Conservation (phyloP, 768 basidiomycete species). For the Tulasnella calospora region DNA sequence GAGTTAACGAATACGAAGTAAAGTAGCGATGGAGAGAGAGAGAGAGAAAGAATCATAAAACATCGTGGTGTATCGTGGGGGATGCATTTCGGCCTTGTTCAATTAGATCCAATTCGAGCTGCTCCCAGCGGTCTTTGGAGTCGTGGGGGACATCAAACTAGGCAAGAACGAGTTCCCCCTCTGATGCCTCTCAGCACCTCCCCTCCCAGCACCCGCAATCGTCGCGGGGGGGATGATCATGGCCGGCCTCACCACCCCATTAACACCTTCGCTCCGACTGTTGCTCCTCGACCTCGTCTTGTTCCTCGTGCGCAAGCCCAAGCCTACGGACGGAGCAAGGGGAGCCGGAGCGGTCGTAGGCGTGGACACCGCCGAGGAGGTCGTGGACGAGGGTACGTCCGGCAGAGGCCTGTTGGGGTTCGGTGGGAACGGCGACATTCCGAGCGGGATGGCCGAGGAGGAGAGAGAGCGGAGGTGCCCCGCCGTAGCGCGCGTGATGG, state of each 20-base stretch:
- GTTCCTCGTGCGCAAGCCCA: neutral
- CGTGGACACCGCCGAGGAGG: neutral
- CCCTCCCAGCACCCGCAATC: neutral
- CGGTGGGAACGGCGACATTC: neutral
- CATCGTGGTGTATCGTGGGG: neutral
- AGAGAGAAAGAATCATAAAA: neutral
- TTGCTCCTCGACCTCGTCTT: neutral
- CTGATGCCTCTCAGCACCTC: neutral
- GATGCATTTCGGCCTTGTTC: too few relatives aligned
- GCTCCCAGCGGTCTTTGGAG: neutral
- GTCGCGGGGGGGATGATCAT: neutral
- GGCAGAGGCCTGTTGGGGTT: neutral
- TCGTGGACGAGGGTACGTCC: neutral
- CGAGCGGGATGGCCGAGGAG: neutral
- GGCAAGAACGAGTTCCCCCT: constrained; percentile 1
- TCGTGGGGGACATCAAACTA: constrained; percentile 5
- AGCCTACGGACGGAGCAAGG: neutral
- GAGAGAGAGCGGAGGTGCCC: neutral
- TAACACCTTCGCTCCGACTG: neutral
- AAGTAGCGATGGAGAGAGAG: neutral
- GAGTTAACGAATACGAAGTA: neutral
- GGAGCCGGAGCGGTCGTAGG: neutral
- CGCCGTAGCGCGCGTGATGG: neutral
- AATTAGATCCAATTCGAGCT: neutral
- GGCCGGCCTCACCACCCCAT: neutral